Conservation (phyloP, 768 basidiomycete genomes). For the Rhodocollybia butyracea region DNA sequence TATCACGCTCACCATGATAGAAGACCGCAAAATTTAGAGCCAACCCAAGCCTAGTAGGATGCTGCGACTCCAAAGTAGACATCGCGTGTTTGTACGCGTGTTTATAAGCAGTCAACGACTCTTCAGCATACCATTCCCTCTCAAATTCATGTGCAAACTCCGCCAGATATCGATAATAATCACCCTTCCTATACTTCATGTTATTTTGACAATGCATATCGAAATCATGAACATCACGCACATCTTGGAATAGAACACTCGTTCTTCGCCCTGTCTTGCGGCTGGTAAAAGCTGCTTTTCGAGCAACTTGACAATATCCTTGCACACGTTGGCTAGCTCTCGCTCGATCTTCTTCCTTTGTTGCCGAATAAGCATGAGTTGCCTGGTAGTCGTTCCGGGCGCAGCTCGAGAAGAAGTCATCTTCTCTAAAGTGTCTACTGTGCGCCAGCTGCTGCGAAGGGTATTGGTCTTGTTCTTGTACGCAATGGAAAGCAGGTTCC, state of each 20-base stretch:
- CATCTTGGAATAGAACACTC: conserved; percentile 91
- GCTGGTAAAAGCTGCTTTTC: conserved; percentile 42
- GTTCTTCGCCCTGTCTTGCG: conserved; percentile 75
- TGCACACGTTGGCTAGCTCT: conserved; percentile 74
- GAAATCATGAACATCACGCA: conserved; percentile 27
- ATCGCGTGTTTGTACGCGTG: conserved; percentile 80
- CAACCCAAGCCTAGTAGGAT: conserved; percentile 85
- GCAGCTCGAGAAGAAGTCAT: conserved; percentile 50
- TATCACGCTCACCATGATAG: conserved; percentile 55
- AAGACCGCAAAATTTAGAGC: conserved; percentile 95
- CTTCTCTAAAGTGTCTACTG: conserved; percentile 73
- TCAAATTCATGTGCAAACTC: conserved; percentile 77
- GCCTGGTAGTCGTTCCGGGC: conserved; percentile 32
- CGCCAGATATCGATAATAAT: conserved; percentile 89
- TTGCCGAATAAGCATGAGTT: conserved; percentile 63
- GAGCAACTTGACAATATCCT: conserved; percentile 72
- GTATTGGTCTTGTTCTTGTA: conserved; percentile 89
- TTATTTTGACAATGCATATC: not conserved
- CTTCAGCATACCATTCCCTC: conserved; percentile 64
- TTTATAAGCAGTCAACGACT: conserved; percentile 84
- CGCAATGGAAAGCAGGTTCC: conserved; percentile 84
- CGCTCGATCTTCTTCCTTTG: conserved; percentile 75
- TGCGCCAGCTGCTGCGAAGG: conserved; percentile 82
- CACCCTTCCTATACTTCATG: conserved; percentile 65
- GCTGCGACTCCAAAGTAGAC: conserved; percentile 68